Evolutionary conservation across 2,329 filamentous ascomycete species (phyloP).

Genomic region (Phyllosticta citriasiana): DNA sequence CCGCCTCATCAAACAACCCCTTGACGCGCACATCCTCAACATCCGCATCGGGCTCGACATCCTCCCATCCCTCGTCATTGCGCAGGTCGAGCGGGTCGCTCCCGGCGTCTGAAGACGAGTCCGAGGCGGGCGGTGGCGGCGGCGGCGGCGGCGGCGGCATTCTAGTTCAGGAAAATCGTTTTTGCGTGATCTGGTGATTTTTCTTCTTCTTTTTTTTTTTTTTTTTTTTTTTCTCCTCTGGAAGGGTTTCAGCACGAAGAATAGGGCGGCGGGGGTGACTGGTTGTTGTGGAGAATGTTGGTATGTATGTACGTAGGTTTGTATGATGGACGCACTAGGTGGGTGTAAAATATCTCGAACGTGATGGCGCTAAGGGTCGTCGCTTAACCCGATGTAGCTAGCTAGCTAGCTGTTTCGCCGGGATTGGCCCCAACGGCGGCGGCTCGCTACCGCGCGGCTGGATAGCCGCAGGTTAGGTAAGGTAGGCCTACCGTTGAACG

Average conservation of each 20-base stretch:
- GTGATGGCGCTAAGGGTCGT: neutral
- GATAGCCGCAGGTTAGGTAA: too few relatives aligned
- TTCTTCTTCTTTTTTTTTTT: too few relatives aligned
- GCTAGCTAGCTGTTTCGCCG: neutral
- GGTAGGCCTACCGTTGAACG: too few relatives aligned
- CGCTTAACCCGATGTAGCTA: neutral
- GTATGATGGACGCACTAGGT: neutral
- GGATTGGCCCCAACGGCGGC: too few relatives aligned
- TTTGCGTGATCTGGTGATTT: neutral
- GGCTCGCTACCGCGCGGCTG: too few relatives aligned
- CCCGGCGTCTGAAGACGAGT: constrained; percentile 3
- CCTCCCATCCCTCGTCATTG: constrained; percentile 35
- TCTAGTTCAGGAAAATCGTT: neutral
- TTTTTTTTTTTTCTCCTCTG: too few relatives aligned
- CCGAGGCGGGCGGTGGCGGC: neutral
- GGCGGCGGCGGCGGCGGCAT: neutral
- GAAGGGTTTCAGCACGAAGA: too few relatives aligned
- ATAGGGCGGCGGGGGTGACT: too few relatives aligned
- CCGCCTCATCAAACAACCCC: constrained; percentile 31
- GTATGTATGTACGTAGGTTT: too few relatives aligned
- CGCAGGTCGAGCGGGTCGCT: constrained; percentile 13
- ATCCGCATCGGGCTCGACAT: constrained; percentile 25
- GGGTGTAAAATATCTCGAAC: neutral
- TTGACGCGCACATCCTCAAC: constrained; percentile 27
- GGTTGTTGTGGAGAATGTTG: neutral